Evolutionary conservation across 1,139 yeast genomes (phyloP).

Genomic region (Spathaspora sp.): DNA sequence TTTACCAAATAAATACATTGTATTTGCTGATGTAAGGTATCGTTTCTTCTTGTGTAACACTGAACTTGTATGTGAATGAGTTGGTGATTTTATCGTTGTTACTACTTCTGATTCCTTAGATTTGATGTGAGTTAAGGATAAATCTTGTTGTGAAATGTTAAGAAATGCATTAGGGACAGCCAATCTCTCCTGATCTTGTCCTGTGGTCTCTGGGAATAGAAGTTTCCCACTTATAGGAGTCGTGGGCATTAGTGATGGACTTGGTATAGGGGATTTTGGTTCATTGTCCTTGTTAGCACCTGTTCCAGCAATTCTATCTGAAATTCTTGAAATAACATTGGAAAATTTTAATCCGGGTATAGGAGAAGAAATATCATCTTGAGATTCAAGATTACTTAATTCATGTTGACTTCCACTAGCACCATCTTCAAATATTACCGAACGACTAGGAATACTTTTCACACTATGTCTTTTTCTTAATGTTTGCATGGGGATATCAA

Average conservation of each 20-base stretch:
- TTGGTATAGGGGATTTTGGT: not conserved
- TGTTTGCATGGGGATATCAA: slow-evolving; percentile 15
- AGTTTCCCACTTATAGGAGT: not conserved
- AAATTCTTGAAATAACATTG: slow-evolving; percentile 33
- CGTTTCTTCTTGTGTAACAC: not conserved
- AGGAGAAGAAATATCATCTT: not conserved
- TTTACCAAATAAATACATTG: slow-evolving; percentile 36
- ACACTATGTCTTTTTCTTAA: slow-evolving; percentile 5
- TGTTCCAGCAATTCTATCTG: slow-evolving; percentile 45
- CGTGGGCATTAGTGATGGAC: not conserved
- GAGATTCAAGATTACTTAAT: not conserved
- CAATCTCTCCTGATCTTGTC: not conserved
- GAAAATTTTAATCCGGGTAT: slow-evolving; percentile 15
- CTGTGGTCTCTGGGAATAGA: not conserved
- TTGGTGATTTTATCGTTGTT: not conserved
- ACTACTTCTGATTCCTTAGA: not conserved
- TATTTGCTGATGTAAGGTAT: not conserved
- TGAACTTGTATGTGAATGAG: not conserved
- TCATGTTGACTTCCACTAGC: not conserved
- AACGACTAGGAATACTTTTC: not conserved
- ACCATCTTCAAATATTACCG: not conserved
- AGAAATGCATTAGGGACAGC: not conserved
- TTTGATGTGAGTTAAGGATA: slow-evolving; percentile 3
- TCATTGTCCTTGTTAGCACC: slow-evolving; percentile 14
- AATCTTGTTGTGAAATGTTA: not conserved